Base-by-base conservation (phyloP, 768 basidiomycete genomes). In the Phylloporus arenicola region DNA sequence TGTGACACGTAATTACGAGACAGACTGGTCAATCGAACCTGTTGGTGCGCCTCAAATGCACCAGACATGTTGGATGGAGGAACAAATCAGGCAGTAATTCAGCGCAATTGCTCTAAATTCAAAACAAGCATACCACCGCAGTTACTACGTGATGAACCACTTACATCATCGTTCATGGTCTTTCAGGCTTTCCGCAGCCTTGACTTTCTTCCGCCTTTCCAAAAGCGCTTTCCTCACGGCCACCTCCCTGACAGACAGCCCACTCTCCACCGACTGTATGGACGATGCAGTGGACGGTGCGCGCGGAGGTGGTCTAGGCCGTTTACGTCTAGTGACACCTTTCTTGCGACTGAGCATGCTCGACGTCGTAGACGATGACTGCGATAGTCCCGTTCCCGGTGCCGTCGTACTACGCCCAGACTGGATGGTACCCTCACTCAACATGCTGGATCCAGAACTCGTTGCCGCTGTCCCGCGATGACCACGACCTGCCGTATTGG, bases 231-330 rank as follows among this genome's bases (percentile, higher is more conserved):
- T 59, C 43, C 50, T 59, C 43, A 61, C 64, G 6, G 56, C 52
- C 11, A 51, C 35, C 7, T 68, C 64, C 27, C 50, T 57, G 16
- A 37, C 39, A 17, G 64, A 66, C 10, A 62, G 6, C 25, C 48
- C 49, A 24, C 63, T 57, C 35, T 57, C 64, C 5, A 56, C 19
- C 17, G 66, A 64, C 41, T 57, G 54, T 27, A 64, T 47, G 0
- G 64, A 65, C 8, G 64, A 66, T 5, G 67, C 58, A 2, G 54
- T 64, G 3, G 66, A 68, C 8, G 59, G 51, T 16, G 49, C 57
- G 9, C 64, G 66, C 12, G 47, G 27, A 11, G 54, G 56, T 7
- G 42, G 53, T 42, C 39, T 50, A 4, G 64, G 64, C 22, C 57
- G 57, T 47, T 55, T 64, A 34, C 57, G 55, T 43, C 48, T 48